Evolutionary conservation across 1,139 yeast genomes (phyloP), one percentile per base, ranked within the genome.

Genomic region (Diutina neorugosa): DNA sequence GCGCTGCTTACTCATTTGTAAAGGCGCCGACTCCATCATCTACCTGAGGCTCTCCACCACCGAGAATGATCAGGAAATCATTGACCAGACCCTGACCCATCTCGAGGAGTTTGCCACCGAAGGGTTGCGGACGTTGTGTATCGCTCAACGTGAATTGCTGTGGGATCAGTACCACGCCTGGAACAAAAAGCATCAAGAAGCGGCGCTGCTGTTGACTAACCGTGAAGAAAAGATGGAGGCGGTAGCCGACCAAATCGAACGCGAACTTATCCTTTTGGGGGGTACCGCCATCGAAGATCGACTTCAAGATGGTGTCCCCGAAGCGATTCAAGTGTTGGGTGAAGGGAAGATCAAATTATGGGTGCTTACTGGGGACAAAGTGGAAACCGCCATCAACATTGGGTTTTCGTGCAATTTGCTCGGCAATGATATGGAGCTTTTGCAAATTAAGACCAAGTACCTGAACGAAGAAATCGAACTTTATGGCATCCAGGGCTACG

Each of bases 281-380:
- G 98, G 98, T 61, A 93, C 98, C 34, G 98, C 98, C 19, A 93
- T 93, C 67, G 98, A 93, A 67, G 98, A 93, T 69, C 78, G 96
- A 62, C 76, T 93, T 56, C 98, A 93, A 70, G 89, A 84, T 56
- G 98, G 98, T 65, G 98, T 93, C 18, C 98, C 98, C 1, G 95
- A 89, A 60, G 80, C 98, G 4, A 93, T 93, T 67, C 85, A 90
- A 11, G 69, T 86, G 51, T 76, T 93, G 55, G 88, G 86, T 12
- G 80, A 84, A 60, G 98, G 97, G 8, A 98, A 98, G 62, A 86
- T 93, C 60, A 93, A 93, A 67, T 73, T 93, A 54, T 93, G 98
- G 98, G 98, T 93, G 44, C 76, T 93, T 55, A 93, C 98, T 18
- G 98, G 98, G 68, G 98, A 93, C 69, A 87, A 91, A 69, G 94